Evolutionary conservation across 2,329 filamentous ascomycete species (phyloP), one percentile per base, ranked within the genome.

Genomic region (Cryoendolithus antarcticus): DNA sequence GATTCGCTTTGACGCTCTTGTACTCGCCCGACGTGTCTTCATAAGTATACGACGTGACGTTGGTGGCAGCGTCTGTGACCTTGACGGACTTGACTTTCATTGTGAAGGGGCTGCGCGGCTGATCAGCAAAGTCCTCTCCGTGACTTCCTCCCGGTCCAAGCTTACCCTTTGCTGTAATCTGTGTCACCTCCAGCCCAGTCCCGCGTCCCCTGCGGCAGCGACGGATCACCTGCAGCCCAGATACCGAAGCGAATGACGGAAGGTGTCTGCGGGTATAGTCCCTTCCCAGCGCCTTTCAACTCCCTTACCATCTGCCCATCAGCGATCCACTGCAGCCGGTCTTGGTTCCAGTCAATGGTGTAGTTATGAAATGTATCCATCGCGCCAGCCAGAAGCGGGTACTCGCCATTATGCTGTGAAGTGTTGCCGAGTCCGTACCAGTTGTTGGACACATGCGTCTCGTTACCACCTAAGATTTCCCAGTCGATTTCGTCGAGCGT

Each of bases 201-300:
- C n/a, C 56, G 44, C 0, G 56, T 60, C n/a, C 58, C 60, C 8
- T 40, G 40, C n/a, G 45, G 41, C n/a, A 53, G 59, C 33, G 69
- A 72, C 71, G 75, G 80, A 60, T 95, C 91, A 48, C 91, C 91
- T 54, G 86, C 91, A 39, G 86, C 79, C 91, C 91, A 98, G 48
- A 81, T 77, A 39, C 80, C 79, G 11, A 84, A 57, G 31, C 72
- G 75, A 35, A 84, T 59, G 38, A 75, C 74, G 72, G 80, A 80
- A 1, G 83, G 83, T 0, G 82, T 86, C 56, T 89, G 83, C 0
- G 83, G 83, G 56, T 76, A 88, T 15, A 40, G 34, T 4, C 54
- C 53, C 1, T 53, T 37, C 11, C 37, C 41, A 2, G 37, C 48
- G 32, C 49, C 51, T 5, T 39, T 29, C 4, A 88, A 82, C 30